Evolutionary conservation across 202 grass and related monocot species (phyloP), one percentile per base, ranked within the genome.

Genomic region (Carex arenaria): DNA sequence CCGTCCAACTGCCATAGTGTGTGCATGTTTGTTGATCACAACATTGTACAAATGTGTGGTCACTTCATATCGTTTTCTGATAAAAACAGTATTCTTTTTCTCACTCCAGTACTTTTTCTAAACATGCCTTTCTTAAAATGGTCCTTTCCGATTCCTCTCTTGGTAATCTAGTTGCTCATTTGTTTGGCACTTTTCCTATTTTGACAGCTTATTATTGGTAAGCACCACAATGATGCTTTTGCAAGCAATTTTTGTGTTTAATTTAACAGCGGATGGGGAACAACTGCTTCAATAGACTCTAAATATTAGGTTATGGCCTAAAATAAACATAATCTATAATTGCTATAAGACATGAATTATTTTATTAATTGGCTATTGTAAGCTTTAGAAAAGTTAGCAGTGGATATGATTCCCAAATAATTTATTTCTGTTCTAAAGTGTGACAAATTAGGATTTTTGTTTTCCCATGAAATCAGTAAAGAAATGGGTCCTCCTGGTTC

Each of bases 1-100:
- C 14, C 51, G 51, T 76, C 26, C 72, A 75, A 75, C 72, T 31
- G 23, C 72, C 72, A n/a, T 32, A 76, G 72, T 76, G 72, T 76
- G 72, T 76, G 51, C 45, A 43, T 72, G 45, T 43, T 47, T 71
- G n/a, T 71, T 10, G 38, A 18, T 71, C 47, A 52, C 71, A 53
- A 74, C 45, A 28, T 30, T 74, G 3, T 74, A 74, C 47, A 28
- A 59, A 59, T n/a, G 11, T 78, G 52, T 78, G 49, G 53, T 59
- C 43, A 72, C 53, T 78, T 57, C 7, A 78, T 57, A 78, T 59
- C 31, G 36, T 54, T 78, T 78, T 36, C 72, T 55, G 73, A 78
- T 59, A 78, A 34, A 57, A 36, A 57, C 14, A 17, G 34, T 19
- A 10, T 28, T 14, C 7, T 78, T 78, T 78, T 78, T 78, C 36